Evolutionary conservation across 1,284 basidiomycete species (phyloP).

Genomic region (Ustilago nuda): DNA sequence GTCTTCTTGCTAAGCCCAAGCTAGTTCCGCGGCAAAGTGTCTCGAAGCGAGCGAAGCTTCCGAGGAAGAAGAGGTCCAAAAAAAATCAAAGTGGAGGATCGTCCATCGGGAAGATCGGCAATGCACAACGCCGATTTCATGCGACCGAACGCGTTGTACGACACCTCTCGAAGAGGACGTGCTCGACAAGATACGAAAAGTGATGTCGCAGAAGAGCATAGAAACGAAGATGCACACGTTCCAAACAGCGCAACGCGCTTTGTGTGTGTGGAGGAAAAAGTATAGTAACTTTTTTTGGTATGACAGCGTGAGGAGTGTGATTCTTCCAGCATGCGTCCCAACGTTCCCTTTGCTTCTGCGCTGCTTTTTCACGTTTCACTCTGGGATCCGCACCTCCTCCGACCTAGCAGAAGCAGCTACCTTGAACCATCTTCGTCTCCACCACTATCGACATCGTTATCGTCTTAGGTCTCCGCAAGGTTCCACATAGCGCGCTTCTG

Average conservation of each 20-base stretch:
- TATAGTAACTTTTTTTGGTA: slow-evolving; percentile 7
- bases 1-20: neutral
- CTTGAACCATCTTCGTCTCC: neutral
- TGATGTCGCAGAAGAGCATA: slow-evolving; percentile 12
- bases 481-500: slow-evolving; percentile 3
- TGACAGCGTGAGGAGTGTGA: neutral
- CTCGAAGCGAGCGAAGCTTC: neutral
- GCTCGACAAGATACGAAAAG: neutral
- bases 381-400: slow-evolving; percentile 6
- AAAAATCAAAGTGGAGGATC: neutral
- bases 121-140: neutral
- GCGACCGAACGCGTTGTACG: slow-evolving; percentile 1
- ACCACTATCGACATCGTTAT: neutral
- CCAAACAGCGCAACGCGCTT: neutral
- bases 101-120: neutral
- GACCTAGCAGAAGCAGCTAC: neutral
- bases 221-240: slow-evolving; percentile 2
- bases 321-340: slow-evolving; percentile 13
- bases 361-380: slow-evolving; percentile 11
- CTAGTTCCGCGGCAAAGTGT: slow-evolving; percentile 1
- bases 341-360: slow-evolving; percentile 7
- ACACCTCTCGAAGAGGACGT: neutral
- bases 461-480: neutral
- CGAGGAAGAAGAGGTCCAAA: neutral
- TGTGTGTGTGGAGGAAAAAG: slow-evolving; percentile 21